Percentiles rank a stretch among this genome's conserved stretches.
These are phyloP conservation scores for Pseudevernia furfuracea DNA, from an alignment of 495 filamentous ascomycete genomes.

Conservation along the genomic window DNA sequence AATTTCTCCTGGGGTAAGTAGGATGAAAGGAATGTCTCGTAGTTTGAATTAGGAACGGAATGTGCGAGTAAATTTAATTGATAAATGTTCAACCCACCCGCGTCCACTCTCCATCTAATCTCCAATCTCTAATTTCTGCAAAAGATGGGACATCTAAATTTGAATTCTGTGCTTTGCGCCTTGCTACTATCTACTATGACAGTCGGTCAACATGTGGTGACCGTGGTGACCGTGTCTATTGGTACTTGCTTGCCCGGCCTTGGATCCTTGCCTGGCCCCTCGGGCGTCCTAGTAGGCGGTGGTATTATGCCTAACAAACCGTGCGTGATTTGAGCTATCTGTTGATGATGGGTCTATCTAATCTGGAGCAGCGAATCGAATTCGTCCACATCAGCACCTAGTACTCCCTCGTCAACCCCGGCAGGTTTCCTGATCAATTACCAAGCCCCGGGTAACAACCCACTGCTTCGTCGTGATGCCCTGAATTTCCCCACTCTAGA, in stretches of 20 bases:
- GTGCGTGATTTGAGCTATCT: neutral
- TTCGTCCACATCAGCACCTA: neutral
- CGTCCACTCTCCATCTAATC: neutral
- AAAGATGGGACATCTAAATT: neutral
- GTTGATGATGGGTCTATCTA: neutral
- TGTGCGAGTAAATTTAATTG: too few relatives aligned
- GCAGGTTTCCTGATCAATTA: neutral
- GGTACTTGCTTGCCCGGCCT: neutral
- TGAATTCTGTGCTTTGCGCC: neutral
- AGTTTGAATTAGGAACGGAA: too few relatives aligned
- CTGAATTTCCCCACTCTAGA: neutral
- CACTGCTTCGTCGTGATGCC: neutral
- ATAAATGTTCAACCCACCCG: too few relatives aligned
- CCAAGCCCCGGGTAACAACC: neutral
- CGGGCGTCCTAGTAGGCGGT: neutral
- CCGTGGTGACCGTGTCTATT: neutral
- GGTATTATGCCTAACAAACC: neutral
- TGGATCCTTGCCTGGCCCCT: neutral
- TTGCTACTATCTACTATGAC: neutral
- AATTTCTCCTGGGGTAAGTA: too few relatives aligned
- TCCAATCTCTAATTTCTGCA: neutral
- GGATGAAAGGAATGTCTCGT: too few relatives aligned
- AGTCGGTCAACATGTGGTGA: neutral
- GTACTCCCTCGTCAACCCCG: constrained; percentile 1
- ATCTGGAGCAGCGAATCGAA: neutral